A percentile compares a stretch with the other conserved stretches of the same genome.
These are phyloP conservation scores for Brachypodium distachyon DNA, from an alignment of 202 grass and related monocot species.

Conservation along the genomic window DNA sequence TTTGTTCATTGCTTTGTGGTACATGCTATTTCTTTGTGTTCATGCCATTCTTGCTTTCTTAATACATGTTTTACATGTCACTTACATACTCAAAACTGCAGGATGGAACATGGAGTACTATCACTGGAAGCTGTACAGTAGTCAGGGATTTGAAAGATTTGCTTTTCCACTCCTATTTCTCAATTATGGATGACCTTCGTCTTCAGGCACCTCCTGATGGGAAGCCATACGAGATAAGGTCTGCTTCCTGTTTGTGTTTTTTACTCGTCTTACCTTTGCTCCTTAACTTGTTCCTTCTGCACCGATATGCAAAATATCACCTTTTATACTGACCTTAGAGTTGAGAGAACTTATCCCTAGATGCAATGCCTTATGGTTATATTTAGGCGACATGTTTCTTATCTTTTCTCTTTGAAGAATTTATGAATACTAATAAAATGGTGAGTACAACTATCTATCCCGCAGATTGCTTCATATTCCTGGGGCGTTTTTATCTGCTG, in stretches of 20 bases:
- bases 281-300: background rate
- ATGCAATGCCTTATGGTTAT: conserved; percentile 5
- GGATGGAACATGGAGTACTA: conserved; percentile 97
- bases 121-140: conserved; percentile 76
- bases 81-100: conserved; percentile 30
- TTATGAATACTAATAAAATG: background rate
- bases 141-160: conserved; percentile 90
- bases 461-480: conserved; percentile 63
- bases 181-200: conserved; percentile 79
- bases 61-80: conserved; percentile 11
- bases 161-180: conserved; percentile 87
- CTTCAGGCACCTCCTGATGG: conserved; percentile 51
- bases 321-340: background rate
- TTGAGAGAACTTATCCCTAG: background rate
- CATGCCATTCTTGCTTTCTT: background rate
- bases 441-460: background rate
- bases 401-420: conserved; percentile 3
- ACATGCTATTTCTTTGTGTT: conserved; percentile 9
- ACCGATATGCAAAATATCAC: background rate
- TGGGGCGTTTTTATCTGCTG: conserved; percentile 44
- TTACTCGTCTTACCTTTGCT: background rate
- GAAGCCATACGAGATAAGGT: conserved; percentile 93
- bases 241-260: conserved; percentile 11
- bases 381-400: background rate
- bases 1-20: conserved; percentile 87